Conservation (phyloP, 495 filamentous ascomycete species). For the Podospora conica region DNA sequence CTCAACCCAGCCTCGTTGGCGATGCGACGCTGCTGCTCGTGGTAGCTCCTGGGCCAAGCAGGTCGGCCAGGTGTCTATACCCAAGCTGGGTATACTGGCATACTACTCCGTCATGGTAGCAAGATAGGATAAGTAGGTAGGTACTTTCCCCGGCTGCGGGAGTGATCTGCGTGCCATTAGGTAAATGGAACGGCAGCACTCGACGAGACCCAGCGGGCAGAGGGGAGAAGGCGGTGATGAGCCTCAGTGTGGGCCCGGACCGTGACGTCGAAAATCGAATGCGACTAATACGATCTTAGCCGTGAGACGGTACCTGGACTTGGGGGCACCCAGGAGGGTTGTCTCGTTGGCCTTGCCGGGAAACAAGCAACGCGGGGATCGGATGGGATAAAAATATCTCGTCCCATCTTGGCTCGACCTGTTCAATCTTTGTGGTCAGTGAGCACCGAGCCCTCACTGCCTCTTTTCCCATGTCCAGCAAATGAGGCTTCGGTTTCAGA, state of each 20-base stretch:
- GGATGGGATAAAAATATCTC: neutral
- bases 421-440: neutral
- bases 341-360: neutral
- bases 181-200: neutral
- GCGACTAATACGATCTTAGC: neutral
- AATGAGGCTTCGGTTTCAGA: neutral
- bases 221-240: neutral
- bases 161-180: neutral
- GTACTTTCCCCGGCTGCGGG: neutral
- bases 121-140: neutral
- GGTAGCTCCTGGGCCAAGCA: neutral
- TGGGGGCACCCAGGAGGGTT: neutral
- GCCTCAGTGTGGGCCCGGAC: neutral
- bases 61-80: neutral
- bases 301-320: neutral
- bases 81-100: neutral
- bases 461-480: neutral
- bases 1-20: constrained; percentile 19
- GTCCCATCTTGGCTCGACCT: neutral
- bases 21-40: constrained; percentile 13
- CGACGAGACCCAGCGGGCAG: neutral
- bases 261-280: neutral
- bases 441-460: neutral
- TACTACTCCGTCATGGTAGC: neutral
- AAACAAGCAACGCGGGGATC: neutral